Base-by-base conservation (phyloP, 495 filamentous ascomycete species). In the Penicillium bialowiezense region DNA sequence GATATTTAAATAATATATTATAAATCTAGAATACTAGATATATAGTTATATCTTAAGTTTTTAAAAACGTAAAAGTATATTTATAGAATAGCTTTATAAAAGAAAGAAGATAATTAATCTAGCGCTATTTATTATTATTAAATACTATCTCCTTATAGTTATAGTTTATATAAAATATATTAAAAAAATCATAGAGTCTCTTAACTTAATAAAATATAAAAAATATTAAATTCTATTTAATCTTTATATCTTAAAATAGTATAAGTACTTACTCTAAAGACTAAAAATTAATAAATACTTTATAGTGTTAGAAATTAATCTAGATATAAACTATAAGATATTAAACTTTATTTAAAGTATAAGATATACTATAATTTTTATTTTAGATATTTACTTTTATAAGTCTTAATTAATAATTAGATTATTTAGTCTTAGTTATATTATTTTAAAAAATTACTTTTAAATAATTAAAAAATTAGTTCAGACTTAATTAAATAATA, bases 301-400 rank as follows among this genome's bases (percentile, higher is more conserved):
- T 7, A 12, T 46, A 17, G 1, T 7, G 10, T 46, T 34, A 34
- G 1, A 4, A 32, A 23, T n/a, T 37, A 24, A 37, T 37, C 35
- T 32, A 46, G 14, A 46, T 35, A 36, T 46, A 46, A 0, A 46
- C 35, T 12, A 13, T 24, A 26, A 46, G 43, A 46, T 46, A 46
- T 4, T 8, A 15, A 10, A 46, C 41, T 18, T 43, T 43, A 33
- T 43, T 43, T 31, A 43, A 43, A n/a, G 12, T 43, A 31, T 43
- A 43, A 10, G 13, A 43, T 6, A 43, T 43, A 8, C 29, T 32
- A 2, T 31, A 31, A 19, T 8, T 43, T 10, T 19, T 5, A 21
- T 43, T 17, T 15, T 43, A 43, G 18, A 24, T 18, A 43, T 43
- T 43, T 21, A 18, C 8, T 24, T 43, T 40, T 40, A 15, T 13